A percentile compares a stretch with the other conserved stretches of the same genome.
Evolutionary conservation across 1,139 yeast species (phyloP).

Genomic region (Protomyces arabidopsidicola): DNA sequence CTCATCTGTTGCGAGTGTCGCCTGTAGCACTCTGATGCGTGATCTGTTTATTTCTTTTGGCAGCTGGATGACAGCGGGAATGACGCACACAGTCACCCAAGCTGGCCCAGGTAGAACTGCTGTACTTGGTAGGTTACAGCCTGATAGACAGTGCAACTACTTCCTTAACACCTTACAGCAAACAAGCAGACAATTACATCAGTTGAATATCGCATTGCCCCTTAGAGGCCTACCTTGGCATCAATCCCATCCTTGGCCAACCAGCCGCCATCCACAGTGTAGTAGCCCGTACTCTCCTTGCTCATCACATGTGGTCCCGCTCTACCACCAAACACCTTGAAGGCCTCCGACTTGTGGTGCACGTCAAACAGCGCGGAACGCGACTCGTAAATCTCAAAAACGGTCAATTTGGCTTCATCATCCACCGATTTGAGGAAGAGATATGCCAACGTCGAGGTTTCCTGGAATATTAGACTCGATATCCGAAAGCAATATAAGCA

Average conservation of each 20-base stretch:
- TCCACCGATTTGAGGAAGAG: constrained; percentile 21
- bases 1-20: background rate
- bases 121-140: no score
- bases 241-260: constrained; percentile 10
- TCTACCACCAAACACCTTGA: background rate
- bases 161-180: no score
- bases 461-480: background rate
- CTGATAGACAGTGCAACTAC: no score
- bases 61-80: no score
- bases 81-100: no score
- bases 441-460: constrained; percentile 15
- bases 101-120: no score
- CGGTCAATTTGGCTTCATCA: constrained; percentile 14
- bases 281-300: constrained; percentile 5
- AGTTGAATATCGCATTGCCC: no score
- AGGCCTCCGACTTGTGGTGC: constrained; percentile 22
- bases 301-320: background rate
- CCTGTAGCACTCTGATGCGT: background rate
- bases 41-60: background rate
- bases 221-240: background rate
- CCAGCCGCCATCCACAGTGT: constrained; percentile 10
- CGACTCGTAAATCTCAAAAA: constrained; percentile 22
- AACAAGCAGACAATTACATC: no score
- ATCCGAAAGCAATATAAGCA: background rate
- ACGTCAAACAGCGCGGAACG: constrained; percentile 14